Evolutionary conservation across 768 basidiomycete species (phyloP), one percentile per base, ranked within the genome.

Genomic region (Mrakia hoshinonis): DNA sequence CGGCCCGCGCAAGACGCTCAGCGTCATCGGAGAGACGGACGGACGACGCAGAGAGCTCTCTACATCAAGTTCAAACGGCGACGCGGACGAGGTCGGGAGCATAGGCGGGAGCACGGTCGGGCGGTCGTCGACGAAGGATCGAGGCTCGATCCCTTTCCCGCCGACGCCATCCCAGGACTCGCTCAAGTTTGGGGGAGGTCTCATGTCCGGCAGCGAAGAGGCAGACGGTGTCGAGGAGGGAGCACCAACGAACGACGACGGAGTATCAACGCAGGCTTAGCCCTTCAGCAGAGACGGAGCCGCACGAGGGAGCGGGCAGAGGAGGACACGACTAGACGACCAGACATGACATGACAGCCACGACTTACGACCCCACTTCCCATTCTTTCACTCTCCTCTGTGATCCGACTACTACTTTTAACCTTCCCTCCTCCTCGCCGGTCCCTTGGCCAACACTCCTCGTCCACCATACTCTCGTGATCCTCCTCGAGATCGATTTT

Each of bases 21-120:
- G 62, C 18, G 62, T 64, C 24, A 64, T 64, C 26, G 62, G 46
- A 4, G 62, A 64, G n/a, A 48, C 24, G 62, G n/a, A 39, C 24
- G 43, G 39, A 22, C 7, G 6, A 9, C 22, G 51, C 43, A 38
- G 43, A 38, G 20, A 43, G 39, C 38, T 26, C 12, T 12, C 38
- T 9, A 39, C 38, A 22, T 34, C 15, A 22, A 29, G 43, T 18
- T 20, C 31, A 36, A 3, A 6, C 10, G 38, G 15, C 61, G 61
- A 62, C 31, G 3, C 38, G 29, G 60, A 22, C 10, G 61, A 39
- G 1, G 61, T 22, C 3, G 11, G 46, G 24, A 64, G 46, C 15
- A 15, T 15, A 2, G 62, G 62, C 38, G 46, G 24, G n/a, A 43
- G 46, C n/a, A 64, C 46, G 39, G 24, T 48, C n/a, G 46, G 62